These are phyloP conservation scores for Tuber aestivum DNA, from an alignment of 495 filamentous ascomycete species.

Conservation along the genomic window DNA sequence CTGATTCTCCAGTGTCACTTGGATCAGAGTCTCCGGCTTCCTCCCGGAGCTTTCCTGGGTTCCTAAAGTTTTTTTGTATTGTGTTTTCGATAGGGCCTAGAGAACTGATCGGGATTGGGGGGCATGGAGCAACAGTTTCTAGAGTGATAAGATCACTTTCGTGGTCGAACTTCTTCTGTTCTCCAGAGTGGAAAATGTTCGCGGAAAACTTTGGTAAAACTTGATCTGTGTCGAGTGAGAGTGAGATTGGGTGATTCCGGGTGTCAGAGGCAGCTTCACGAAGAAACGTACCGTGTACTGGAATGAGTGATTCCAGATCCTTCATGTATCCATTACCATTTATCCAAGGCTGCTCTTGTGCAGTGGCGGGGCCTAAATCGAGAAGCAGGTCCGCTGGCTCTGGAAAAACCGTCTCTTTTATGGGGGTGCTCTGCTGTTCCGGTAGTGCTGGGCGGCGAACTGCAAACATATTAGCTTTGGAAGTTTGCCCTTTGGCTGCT, in stretches of 20 bases:
- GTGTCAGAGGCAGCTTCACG: background rate
- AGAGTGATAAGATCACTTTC: background rate
- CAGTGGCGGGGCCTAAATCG: background rate
- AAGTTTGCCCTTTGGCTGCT: background rate
- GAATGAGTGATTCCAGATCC: background rate
- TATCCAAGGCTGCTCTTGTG: background rate
- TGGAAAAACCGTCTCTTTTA: background rate
- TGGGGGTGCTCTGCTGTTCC: background rate
- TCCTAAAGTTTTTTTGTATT: background rate
- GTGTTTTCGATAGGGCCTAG: background rate
- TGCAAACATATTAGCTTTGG: background rate
- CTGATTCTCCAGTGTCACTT: background rate
- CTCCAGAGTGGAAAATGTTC: background rate
- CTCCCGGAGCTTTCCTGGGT: background rate
- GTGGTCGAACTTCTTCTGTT: background rate
- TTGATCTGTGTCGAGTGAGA: background rate
- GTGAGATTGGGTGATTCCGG: background rate
- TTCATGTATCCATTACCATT: background rate
- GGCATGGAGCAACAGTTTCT: background rate
- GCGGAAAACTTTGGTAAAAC: background rate
- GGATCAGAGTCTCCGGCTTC: background rate
- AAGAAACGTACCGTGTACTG: background rate
- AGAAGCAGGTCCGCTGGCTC: background rate
- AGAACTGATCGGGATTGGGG: background rate
- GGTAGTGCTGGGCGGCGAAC: background rate